Base-by-base conservation (phyloP, 345 rosid genomes). In the Erysimum cheiranthoides region DNA sequence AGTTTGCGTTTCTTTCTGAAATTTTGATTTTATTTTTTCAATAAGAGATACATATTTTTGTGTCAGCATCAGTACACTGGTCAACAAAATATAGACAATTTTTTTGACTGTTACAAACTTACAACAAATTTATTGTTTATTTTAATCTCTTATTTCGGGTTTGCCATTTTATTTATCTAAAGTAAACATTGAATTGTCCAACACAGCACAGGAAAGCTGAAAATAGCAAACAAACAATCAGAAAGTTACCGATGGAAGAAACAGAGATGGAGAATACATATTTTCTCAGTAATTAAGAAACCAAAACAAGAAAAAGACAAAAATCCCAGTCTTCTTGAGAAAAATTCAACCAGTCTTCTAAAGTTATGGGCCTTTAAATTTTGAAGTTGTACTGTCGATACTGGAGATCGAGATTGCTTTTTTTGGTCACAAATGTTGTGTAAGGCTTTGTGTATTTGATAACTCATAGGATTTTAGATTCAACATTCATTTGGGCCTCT, bases 161-260 rank as follows among this genome's bases (percentile, higher is more conserved):
- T 68, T 53, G 30, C 62, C 42, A 69, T 69, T 32, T 56, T 31
- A 42, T 42, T 16, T 54, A 28, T 30, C 52, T 56, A 42, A 14
- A 8, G 45, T 21, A 35, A 43, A 3, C 1, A 58, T 71, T 36
- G 60, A 50, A 9, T 2, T 27, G 5, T 35, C 75, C 60, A 49
- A 61, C 17, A 61, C 60, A 60, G 30, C 31, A 35, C 13, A 6
- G 8, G 50, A 71, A 49, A 61, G 40, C 49, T 71, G 75, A 71
- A 60, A 61, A 60, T 49, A 35, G 75, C 50, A 61, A 46, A 61
- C 10, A 50, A 61, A 72, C 61, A 49, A 50, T 17, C 39, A 50
- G 51, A 61, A 67, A 50, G n/a, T 10, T 25, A 49, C 47, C 25
- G 28, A 46, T 59, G 49, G 60, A 28, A 61, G 42, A 38, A n/a